These are phyloP conservation scores for Cladosporium sp. DNA, from an alignment of 2,329 filamentous ascomycete genomes.

Conservation along the genomic window DNA sequence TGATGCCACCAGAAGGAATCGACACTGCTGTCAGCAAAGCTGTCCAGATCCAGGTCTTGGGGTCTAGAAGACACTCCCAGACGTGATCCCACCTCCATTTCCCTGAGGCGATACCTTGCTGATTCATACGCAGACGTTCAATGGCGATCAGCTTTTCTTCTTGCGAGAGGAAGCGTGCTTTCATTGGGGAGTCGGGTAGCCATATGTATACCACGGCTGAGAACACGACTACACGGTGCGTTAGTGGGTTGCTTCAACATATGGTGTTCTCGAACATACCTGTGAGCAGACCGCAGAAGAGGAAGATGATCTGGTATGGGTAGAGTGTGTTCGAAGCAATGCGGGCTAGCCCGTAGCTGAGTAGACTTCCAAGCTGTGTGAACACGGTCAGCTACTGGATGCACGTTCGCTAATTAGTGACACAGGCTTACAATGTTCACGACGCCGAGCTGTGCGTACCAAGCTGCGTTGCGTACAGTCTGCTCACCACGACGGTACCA, in stretches of 20 bases:
- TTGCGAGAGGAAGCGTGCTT: slow-evolving; percentile 57
- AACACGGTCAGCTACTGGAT: neutral
- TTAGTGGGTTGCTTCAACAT: slow-evolving; percentile 37
- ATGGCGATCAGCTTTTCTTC: slow-evolving; percentile 60
- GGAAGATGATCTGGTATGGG: slow-evolving; percentile 29
- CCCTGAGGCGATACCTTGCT: slow-evolving; percentile 43
- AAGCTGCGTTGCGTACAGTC: slow-evolving; percentile 32
- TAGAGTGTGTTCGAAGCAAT: slow-evolving; percentile 27
- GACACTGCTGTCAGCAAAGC: slow-evolving; percentile 49
- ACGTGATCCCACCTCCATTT: slow-evolving; percentile 56
- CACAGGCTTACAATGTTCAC: slow-evolving; percentile 29
- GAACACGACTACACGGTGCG: slow-evolving; percentile 46
- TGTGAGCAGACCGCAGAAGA: slow-evolving; percentile 42
- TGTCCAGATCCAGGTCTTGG: slow-evolving; percentile 64
- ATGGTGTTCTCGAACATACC: neutral
- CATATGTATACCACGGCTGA: slow-evolving; percentile 54
- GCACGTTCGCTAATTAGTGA: neutral
- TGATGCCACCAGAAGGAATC: slow-evolving; percentile 59
- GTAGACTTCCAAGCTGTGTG: slow-evolving; percentile 29
- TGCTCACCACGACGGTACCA: slow-evolving; percentile 33
- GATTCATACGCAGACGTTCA: slow-evolving; percentile 51
- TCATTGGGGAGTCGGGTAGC: slow-evolving; percentile 65
- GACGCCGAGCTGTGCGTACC: slow-evolving; percentile 34
- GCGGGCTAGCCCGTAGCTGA: slow-evolving; percentile 32
- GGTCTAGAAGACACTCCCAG: slow-evolving; percentile 55